phyloP scores from a whole-genome alignment of 2,329 filamentous ascomycete genomes.

The Colletotrichum sansevieriae region DNA sequence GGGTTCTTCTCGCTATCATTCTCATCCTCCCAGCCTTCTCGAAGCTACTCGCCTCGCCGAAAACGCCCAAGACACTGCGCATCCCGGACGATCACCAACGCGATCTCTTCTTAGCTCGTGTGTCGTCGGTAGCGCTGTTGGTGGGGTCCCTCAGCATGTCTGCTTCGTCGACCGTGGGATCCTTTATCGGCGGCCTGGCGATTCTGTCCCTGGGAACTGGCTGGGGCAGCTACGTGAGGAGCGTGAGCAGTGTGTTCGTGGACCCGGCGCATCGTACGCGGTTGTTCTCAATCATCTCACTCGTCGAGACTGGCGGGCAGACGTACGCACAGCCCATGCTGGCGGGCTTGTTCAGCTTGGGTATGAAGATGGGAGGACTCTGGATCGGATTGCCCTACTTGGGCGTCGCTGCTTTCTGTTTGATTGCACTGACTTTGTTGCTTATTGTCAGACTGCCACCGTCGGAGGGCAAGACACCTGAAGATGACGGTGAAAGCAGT shows the following conservation, averaged over 20 bases:
- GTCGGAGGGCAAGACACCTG: slow-evolving; percentile 9
- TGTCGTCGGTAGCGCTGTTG: slow-evolving; percentile 44
- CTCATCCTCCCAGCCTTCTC: slow-evolving; percentile 47
- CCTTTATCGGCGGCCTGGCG: slow-evolving; percentile 47
- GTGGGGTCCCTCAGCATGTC: slow-evolving; percentile 47
- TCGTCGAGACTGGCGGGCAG: slow-evolving; percentile 45
- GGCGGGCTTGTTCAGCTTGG: slow-evolving; percentile 47
- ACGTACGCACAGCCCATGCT: slow-evolving; percentile 47
- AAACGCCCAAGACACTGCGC: slow-evolving; percentile 43
- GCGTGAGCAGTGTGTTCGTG: slow-evolving; percentile 46
- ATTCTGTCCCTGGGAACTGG: slow-evolving; percentile 48
- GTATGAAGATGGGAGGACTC: slow-evolving; percentile 47
- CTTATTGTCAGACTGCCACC: slow-evolving; percentile 34
- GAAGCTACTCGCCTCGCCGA: slow-evolving; percentile 42
- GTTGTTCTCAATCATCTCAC: slow-evolving; percentile 46
- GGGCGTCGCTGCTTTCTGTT: slow-evolving; percentile 44
- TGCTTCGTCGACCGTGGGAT: slow-evolving; percentile 44
- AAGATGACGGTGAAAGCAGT: slow-evolving; percentile 1
- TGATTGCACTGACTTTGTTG: slow-evolving; percentile 15
- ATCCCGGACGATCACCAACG: slow-evolving; percentile 45
- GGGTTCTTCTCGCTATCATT: slow-evolving; percentile 45
- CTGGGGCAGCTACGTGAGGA: slow-evolving; percentile 47
- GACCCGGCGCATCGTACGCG: slow-evolving; percentile 47
- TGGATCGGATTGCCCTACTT: slow-evolving; percentile 51
- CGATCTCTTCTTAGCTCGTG: slow-evolving; percentile 47